phyloP scores from a whole-genome alignment of 768 basidiomycete genomes.

The Phylloporus rhodoxanthus region DNA sequence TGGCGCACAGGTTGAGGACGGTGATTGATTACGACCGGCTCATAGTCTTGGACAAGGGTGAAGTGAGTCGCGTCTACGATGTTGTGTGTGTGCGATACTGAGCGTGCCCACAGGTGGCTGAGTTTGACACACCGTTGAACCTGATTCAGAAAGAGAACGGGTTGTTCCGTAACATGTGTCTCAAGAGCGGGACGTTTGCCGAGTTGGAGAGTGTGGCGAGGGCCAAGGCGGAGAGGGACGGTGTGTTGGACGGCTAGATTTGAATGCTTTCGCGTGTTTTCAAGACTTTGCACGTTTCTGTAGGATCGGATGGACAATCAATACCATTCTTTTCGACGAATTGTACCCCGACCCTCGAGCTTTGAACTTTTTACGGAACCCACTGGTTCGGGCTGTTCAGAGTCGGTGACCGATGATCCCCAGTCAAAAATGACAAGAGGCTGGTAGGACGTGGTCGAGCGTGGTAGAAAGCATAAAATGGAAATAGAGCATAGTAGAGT shows the following conservation, averaged over 20 bases:
- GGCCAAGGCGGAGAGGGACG: conserved; percentile 29
- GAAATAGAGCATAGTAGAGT: too few species aligned
- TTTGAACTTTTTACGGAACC: background rate
- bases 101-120: conserved; percentile 36
- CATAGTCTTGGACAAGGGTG: conserved; percentile 60
- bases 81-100: background rate
- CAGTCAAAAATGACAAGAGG: background rate
- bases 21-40: conserved; percentile 79
- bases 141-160: conserved; percentile 59
- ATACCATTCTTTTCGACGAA: background rate
- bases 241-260: background rate
- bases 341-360: too few species aligned
- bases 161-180: conserved; percentile 63
- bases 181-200: conserved; percentile 60
- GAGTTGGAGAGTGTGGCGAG: conserved; percentile 58
- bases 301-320: background rate
- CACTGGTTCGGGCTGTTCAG: too few species aligned
- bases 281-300: background rate
- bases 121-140: conserved; percentile 69
- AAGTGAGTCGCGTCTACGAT: conserved; percentile 14
- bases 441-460: background rate
- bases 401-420: too few species aligned
- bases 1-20: conserved; percentile 71
- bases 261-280: background rate
- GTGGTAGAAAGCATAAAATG: too few species aligned